These are phyloP conservation scores for Ophidiomyces ophidiicola DNA, from an alignment of 2,329 filamentous ascomycete species.

Conservation along the genomic window DNA sequence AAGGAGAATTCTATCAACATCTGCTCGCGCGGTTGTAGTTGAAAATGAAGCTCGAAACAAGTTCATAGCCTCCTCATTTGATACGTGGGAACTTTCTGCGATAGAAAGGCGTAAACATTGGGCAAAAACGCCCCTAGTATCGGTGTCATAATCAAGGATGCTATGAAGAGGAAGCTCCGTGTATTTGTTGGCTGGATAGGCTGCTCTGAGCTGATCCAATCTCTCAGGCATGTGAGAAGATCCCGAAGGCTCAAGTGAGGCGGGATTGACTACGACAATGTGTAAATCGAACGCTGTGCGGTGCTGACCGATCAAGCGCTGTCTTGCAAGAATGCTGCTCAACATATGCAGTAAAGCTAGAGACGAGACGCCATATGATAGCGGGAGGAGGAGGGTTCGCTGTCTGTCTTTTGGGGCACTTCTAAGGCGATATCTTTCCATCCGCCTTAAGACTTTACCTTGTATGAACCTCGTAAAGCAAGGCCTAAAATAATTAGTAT, in stretches of 20 bases:
- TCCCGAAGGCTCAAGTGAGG: constrained; percentile 19
- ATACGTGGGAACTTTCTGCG: constrained; percentile 21
- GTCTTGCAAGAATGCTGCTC: constrained; percentile 53
- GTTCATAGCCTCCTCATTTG: constrained; percentile 39
- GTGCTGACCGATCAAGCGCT: constrained; percentile 49
- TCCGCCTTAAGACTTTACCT: constrained; percentile 68
- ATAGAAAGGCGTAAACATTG: constrained; percentile 23
- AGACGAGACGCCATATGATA: constrained; percentile 77
- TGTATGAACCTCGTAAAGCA: constrained; percentile 71
- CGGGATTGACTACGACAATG: constrained; percentile 33
- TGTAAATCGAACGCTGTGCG: constrained; percentile 55
- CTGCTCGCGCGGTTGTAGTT: constrained; percentile 62
- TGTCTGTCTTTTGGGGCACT: constrained; percentile 30
- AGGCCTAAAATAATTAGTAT: constrained; percentile 40
- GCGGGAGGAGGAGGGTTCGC: constrained; percentile 56
- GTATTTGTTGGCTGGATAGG: constrained; percentile 57
- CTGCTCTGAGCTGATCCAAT: constrained; percentile 40
- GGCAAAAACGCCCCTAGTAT: constrained; percentile 24
- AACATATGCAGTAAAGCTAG: constrained; percentile 64
- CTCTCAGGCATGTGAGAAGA: constrained; percentile 20
- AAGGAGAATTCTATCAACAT: constrained; percentile 58
- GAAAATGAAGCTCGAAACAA: constrained; percentile 49
- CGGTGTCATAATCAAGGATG: constrained; percentile 39
- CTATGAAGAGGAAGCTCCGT: constrained; percentile 51
- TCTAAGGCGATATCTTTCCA: constrained; percentile 48